phyloP scores from a whole-genome alignment of 495 filamentous ascomycete genomes.

The Usnea hakonensis region DNA sequence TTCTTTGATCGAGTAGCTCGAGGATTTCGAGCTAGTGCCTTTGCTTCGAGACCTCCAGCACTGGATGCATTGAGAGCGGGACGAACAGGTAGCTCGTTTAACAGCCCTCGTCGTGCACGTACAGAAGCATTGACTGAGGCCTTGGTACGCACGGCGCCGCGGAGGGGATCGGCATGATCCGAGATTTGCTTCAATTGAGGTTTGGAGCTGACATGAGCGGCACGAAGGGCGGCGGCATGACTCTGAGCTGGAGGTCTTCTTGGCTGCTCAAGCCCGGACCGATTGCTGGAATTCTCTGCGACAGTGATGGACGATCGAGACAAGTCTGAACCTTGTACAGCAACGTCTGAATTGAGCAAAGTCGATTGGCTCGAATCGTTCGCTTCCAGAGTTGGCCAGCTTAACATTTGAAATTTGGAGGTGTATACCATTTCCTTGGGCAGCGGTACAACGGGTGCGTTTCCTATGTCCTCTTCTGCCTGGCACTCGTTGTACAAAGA shows the following conservation, averaged over 20 bases:
- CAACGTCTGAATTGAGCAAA: background rate
- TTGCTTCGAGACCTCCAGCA: conserved; percentile 7
- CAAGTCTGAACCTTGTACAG: background rate
- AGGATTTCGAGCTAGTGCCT: conserved; percentile 13
- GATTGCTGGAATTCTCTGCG: background rate
- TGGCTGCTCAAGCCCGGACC: background rate
- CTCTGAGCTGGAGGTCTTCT: conserved; percentile 19
- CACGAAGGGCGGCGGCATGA: conserved; percentile 22
- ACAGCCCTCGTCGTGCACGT: conserved; percentile 14
- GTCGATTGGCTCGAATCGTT: background rate
- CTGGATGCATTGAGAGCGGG: background rate
- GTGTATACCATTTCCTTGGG: conserved; percentile 60
- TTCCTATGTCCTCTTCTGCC: conserved; percentile 60
- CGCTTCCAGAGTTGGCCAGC: background rate
- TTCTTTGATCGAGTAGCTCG: conserved; percentile 19
- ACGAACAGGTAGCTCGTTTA: conserved; percentile 22
- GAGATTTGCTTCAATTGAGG: background rate
- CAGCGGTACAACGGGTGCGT: conserved; percentile 63
- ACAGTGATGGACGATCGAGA: background rate
- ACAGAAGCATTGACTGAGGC: conserved; percentile 2
- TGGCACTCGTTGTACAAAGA: conserved; percentile 58
- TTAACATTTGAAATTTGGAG: conserved; percentile 20
- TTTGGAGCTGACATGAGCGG: conserved; percentile 14
- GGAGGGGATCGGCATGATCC: background rate
- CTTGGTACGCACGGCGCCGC: background rate